phyloP scores from a whole-genome alignment of 805 yeast genomes.

The Lachancea fermentati region DNA sequence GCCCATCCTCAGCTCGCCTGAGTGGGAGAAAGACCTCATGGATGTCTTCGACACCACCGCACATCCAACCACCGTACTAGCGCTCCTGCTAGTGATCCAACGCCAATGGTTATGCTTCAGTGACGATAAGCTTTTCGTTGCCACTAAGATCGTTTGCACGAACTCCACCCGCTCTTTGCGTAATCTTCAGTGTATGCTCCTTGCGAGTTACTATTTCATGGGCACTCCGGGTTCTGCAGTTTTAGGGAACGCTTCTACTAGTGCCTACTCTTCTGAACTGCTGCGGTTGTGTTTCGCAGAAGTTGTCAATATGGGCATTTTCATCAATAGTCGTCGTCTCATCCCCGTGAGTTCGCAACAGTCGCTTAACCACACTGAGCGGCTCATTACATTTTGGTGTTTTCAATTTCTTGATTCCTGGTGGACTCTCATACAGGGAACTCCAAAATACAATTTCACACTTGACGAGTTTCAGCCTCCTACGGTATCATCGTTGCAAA shows the following conservation, averaged over 20 bases:
- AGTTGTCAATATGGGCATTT: constrained; percentile 21
- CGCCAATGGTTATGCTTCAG: constrained; percentile 28
- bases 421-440: constrained; percentile 27
- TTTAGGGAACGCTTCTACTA: constrained; percentile 7
- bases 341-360: constrained; percentile 8
- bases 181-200: constrained; percentile 19
- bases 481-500: constrained; percentile 13
- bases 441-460: constrained; percentile 25
- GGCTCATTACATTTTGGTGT: constrained; percentile 24
- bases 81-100: constrained; percentile 24
- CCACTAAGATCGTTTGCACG: constrained; percentile 21
- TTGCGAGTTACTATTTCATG: constrained; percentile 27
- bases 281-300: constrained; percentile 16
- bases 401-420: constrained; percentile 28
- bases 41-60: constrained; percentile 1
- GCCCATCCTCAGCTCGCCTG: constrained; percentile 5
- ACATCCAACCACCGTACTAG: constrained; percentile 17
- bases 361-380: constrained; percentile 5
- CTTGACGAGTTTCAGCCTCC: constrained; percentile 26
- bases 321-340: constrained; percentile 20
- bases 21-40: constrained; percentile 5
- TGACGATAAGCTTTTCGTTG: constrained; percentile 21
- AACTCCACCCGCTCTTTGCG: constrained; percentile 14
- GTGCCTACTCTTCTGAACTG: constrained; percentile 18
- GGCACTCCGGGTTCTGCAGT: constrained; percentile 12